phyloP scores from a whole-genome alignment of 768 basidiomycete species.

The Tephrocybe rancida region DNA sequence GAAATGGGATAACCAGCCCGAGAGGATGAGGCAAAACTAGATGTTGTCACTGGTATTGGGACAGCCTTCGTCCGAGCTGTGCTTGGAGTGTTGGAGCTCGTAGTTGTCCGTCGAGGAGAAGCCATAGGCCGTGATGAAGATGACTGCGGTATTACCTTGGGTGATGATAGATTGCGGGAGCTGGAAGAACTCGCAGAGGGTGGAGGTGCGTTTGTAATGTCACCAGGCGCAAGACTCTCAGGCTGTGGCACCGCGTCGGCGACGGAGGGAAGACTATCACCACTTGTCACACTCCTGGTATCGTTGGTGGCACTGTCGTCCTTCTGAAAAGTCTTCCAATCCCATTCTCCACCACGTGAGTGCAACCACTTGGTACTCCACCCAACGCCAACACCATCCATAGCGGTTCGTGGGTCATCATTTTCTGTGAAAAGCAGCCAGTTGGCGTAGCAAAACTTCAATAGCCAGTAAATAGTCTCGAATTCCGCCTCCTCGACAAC shows the following conservation, averaged over 20 bases:
- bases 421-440: constrained; percentile 70
- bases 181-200: constrained; percentile 15
- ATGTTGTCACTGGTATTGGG: constrained; percentile 37
- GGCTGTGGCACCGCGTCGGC: constrained; percentile 30
- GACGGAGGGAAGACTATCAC: constrained; percentile 42
- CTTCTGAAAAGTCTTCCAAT: constrained; percentile 66
- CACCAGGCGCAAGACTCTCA: constrained; percentile 24
- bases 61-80: constrained; percentile 41
- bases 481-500: constrained; percentile 82
- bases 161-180: constrained; percentile 4
- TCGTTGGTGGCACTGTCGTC: constrained; percentile 34
- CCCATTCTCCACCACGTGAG: constrained; percentile 59
- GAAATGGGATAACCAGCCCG: constrained; percentile 47
- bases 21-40: constrained; percentile 32
- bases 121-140: constrained; percentile 12
- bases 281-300: constrained; percentile 52
- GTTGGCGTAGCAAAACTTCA: constrained; percentile 78
- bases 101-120: constrained; percentile 24
- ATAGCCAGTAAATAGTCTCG: constrained; percentile 76
- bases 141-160: constrained; percentile 6
- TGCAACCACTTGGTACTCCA: constrained; percentile 64
- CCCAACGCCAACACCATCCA: constrained; percentile 68
- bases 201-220: constrained; percentile 20
- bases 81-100: constrained; percentile 21
- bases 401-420: constrained; percentile 68